phyloP scores from a whole-genome alignment of 495 filamentous ascomycete species.

The Podospora pseudopauciseta region DNA sequence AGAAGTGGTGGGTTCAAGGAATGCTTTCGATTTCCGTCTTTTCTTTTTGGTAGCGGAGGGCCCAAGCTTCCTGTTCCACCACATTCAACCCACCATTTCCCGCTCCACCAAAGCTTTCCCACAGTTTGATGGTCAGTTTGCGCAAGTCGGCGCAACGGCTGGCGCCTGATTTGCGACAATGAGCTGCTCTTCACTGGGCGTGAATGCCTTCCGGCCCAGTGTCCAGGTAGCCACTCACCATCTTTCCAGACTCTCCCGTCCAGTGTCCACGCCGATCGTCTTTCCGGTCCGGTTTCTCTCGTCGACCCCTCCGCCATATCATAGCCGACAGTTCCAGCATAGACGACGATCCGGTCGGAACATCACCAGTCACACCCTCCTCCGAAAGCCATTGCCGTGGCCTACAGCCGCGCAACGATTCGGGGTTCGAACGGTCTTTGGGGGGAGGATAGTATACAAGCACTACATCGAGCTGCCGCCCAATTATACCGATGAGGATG shows the following conservation, averaged over 20 bases:
- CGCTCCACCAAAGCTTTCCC: background rate
- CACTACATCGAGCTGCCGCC: constrained; percentile 46
- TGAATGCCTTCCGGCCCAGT: constrained; percentile 32
- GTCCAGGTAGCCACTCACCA: constrained; percentile 27
- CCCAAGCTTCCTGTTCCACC: background rate
- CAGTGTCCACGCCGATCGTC: background rate
- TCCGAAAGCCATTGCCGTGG: constrained; percentile 5
- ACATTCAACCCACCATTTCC: background rate
- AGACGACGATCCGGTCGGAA: background rate
- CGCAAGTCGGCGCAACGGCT: constrained; percentile 26
- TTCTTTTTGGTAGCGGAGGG: background rate
- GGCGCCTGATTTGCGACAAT: constrained; percentile 26
- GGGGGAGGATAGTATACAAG: constrained; percentile 29
- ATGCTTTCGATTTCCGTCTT: background rate
- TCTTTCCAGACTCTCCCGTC: constrained; percentile 17
- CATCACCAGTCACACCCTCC: background rate
- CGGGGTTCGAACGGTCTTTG: constrained; percentile 28
- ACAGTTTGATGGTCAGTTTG: constrained; percentile 29
- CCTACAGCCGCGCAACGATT: constrained; percentile 20
- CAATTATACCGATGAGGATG: constrained; percentile 43
- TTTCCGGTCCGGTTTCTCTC: constrained; percentile 22
- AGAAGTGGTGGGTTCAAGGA: background rate
- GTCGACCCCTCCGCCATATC: background rate
- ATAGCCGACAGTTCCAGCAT: background rate
- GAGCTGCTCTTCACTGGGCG: constrained; percentile 30